Conservation (phyloP, 208 protist species). For the Leishmania major region DNA sequence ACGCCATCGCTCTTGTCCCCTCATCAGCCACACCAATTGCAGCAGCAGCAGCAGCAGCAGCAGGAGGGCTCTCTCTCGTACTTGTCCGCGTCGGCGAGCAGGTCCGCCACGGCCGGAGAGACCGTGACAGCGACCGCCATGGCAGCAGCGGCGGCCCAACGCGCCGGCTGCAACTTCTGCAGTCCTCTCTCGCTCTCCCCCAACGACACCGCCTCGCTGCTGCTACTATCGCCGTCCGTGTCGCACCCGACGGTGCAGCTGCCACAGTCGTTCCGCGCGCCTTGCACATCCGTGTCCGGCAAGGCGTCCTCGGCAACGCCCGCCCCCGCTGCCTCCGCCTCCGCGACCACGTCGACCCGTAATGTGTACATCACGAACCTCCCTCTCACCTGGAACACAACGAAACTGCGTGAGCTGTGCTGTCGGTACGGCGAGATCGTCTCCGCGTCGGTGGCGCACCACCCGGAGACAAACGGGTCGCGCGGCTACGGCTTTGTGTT, state of each 20-base stretch:
- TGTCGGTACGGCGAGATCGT: constrained; percentile 49
- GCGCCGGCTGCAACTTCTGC: background rate
- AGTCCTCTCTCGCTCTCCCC: constrained; percentile 22
- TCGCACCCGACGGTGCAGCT: background rate
- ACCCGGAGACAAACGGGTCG: constrained; percentile 50
- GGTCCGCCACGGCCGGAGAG: background rate
- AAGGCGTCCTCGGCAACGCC: constrained; percentile 5
- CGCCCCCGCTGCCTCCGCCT: background rate
- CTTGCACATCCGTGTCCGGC: background rate
- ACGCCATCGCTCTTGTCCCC: background rate
- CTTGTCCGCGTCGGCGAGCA: constrained; percentile 11
- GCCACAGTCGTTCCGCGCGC: background rate
- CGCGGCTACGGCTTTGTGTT: constrained; percentile 76
- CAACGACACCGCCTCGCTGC: constrained; percentile 5
- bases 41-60: constrained; percentile 6
- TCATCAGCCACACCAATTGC: background rate
- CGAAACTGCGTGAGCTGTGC: constrained; percentile 57
- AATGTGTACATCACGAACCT: constrained; percentile 75
- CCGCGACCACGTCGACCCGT: constrained; percentile 18
- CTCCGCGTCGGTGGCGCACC: constrained; percentile 60
- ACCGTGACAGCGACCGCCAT: background rate
- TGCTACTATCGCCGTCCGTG: background rate
- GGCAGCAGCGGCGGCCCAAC: background rate
- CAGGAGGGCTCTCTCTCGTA: constrained; percentile 6
- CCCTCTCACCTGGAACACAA: constrained; percentile 66